Percentiles rank a stretch among this genome's conserved stretches.
Conservation (phyloP, 2,329 filamentous ascomycete species). For the Ceratocystis eucalypticola region DNA sequence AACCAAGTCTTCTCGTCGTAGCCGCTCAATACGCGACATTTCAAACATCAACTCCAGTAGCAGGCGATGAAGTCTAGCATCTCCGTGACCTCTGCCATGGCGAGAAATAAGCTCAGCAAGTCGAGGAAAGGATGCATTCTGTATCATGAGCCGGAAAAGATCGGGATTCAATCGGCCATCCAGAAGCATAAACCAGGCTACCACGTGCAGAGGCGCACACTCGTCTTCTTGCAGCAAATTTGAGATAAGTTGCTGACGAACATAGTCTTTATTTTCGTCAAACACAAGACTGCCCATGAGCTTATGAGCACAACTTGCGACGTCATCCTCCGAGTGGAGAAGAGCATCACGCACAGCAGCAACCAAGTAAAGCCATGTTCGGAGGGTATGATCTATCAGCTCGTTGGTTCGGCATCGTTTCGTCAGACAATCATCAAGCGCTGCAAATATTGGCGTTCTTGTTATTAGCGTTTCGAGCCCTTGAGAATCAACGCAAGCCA, state of each 20-base stretch:
- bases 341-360: conserved; percentile 63
- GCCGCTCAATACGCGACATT: conserved; percentile 81
- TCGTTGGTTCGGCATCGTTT: conserved; percentile 39
- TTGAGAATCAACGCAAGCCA: not conserved
- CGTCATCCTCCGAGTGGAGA: conserved; percentile 61
- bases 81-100: conserved; percentile 17
- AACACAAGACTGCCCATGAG: conserved; percentile 68
- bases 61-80: conserved; percentile 56
- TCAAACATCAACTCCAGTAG: conserved; percentile 87
- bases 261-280: conserved; percentile 61
- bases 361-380: conserved; percentile 69
- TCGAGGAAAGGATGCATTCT: conserved; percentile 69
- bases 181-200: conserved; percentile 71
- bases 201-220: conserved; percentile 61
- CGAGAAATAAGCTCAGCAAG: conserved; percentile 60
- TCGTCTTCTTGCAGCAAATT: conserved; percentile 86
- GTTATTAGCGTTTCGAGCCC: not conserved
- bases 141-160: conserved; percentile 76
- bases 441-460: conserved; percentile 25
- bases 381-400: conserved; percentile 68
- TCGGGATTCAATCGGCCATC: conserved; percentile 68
- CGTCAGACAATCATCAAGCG: conserved; percentile 35
- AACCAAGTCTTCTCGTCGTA: conserved; percentile 62
- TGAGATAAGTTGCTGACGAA: conserved; percentile 84
- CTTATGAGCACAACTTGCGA: conserved; percentile 65